Base-by-base conservation (phyloP, 768 basidiomycete genomes). In the Mycena floridula region DNA sequence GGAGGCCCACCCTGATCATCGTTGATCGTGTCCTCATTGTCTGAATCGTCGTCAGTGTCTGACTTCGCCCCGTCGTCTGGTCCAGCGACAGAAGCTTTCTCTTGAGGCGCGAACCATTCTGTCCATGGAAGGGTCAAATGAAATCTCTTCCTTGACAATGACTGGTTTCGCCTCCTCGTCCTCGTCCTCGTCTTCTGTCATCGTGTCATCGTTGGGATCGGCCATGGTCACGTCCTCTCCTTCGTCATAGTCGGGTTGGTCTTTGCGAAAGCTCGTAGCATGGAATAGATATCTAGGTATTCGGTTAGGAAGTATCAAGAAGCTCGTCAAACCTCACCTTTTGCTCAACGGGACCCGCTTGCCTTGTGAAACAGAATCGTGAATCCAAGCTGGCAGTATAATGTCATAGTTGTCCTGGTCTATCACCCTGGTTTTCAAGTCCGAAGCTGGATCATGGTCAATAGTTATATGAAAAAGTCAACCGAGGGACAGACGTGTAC, bases 351-450 rank as follows among this genome's bases (percentile, higher is more conserved):
- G 82, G 22, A 79, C 62, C 16, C 70, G 66, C 46, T 75, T 66
- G 9, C 72, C 74, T 23, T 67, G 65, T 5, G 72, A 68, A n/a
- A 94, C 70, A 20, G 84, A 93, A 55, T 92, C 88, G 27, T 70
- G 57, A 43, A 98, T 68, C 92, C 93, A 98, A 23, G 74, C 65
- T 0, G 94, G 89, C 44, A 75, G 81, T 47, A 95, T 65, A 40
- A 95, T 79, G 50, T 90, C 84, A 44, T 81, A 67, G 1, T 70
- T 67, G 3, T 73, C 82, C 54, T 87, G 89, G 45, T 83, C 72
- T 41, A 90, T 82, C 44, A 87, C 62, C n/a, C n/a, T n/a, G 43
- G 79, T 61, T 59, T 77, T 82, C 52, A 89, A 67, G 52, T 86
- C 81, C 53, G 82, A 85, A 0, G 84, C 86, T 89, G 44, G 40